Conservation (phyloP, 2,329 filamentous ascomycete genomes). For the Berkeleyomyces basicola region DNA sequence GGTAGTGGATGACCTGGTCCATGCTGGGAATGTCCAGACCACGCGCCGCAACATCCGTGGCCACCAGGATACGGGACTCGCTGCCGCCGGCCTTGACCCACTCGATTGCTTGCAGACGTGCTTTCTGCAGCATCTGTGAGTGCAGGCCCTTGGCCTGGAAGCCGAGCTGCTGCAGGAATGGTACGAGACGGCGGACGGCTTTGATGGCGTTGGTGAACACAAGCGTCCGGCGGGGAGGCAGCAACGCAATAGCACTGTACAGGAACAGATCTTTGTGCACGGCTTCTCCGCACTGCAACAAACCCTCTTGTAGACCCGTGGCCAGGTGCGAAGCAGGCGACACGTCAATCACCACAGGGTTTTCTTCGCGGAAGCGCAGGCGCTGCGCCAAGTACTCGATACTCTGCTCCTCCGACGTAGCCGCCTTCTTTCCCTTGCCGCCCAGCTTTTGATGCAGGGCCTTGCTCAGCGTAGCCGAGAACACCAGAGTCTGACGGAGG, state of each 20-base stretch:
- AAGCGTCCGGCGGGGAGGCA: conserved; percentile 64
- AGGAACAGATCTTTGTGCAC: conserved; percentile 96
- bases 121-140: conserved; percentile 91
- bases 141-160: conserved; percentile 66
- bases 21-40: conserved; percentile 87
- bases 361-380: conserved; percentile 68
- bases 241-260: conserved; percentile 70
- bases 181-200: conserved; percentile 69
- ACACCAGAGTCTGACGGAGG: conserved; percentile 74
- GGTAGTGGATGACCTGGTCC: conserved; percentile 85
- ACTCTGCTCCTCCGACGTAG: conserved; percentile 51
- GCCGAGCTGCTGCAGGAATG: conserved; percentile 68
- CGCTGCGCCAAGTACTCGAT: conserved; percentile 60
- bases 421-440: conserved; percentile 46
- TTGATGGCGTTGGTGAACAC: conserved; percentile 96
- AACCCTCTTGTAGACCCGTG: conserved; percentile 64
- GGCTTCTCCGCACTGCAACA: conserved; percentile 69
- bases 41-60: conserved; percentile 84
- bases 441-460: conserved; percentile 79
- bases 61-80: conserved; percentile 53
- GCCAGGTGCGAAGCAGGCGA: conserved; percentile 87
- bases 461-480: conserved; percentile 91
- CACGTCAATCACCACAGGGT: conserved; percentile 80
- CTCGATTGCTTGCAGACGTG: conserved; percentile 80
- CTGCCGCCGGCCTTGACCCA: conserved; percentile 58